These are phyloP conservation scores for Suillus decipiens DNA, from an alignment of 768 basidiomycete genomes.

Conservation along the genomic window DNA sequence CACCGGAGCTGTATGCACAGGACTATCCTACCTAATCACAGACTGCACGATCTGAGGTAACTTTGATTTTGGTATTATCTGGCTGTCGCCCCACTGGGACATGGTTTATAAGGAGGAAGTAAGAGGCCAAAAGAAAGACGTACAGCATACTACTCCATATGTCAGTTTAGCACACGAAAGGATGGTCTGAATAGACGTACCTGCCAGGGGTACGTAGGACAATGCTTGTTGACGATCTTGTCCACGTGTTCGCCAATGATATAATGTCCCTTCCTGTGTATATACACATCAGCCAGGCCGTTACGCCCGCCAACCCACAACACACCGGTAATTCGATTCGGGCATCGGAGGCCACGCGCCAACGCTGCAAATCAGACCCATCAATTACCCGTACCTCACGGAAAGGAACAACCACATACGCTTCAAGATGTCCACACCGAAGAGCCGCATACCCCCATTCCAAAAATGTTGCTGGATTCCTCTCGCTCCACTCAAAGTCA, in stretches of 20 bases:
- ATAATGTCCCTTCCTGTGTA: conserved; percentile 63
- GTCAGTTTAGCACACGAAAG: conserved; percentile 19
- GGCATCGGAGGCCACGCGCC: conserved; percentile 80
- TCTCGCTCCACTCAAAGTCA: conserved; percentile 76
- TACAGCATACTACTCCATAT: conserved; percentile 59
- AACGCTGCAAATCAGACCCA: conserved; percentile 39
- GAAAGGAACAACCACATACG: conserved; percentile 44
- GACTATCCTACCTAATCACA: conserved; percentile 56
- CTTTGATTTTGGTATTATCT: conserved; percentile 64
- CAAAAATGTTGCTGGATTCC: conserved; percentile 63
- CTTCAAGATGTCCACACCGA: conserved; percentile 68
- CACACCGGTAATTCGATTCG: conserved; percentile 74
- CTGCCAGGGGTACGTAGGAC: conserved; percentile 71
- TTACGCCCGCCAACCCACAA: conserved; percentile 4
- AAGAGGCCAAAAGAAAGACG: conserved; percentile 25
- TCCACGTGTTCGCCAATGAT: conserved; percentile 71
- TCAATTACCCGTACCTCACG: not conserved
- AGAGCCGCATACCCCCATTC: conserved; percentile 87
- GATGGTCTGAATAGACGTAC: conserved; percentile 42
- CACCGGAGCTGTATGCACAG: conserved; percentile 10
- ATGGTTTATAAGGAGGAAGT: conserved; percentile 6
- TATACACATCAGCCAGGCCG: conserved; percentile 17
- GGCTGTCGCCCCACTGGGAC: conserved; percentile 75
- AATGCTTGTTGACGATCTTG: conserved; percentile 60
- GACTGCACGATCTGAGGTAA: conserved; percentile 74